Conservation (phyloP, 768 basidiomycete species). For the Ramaria sp. region DNA sequence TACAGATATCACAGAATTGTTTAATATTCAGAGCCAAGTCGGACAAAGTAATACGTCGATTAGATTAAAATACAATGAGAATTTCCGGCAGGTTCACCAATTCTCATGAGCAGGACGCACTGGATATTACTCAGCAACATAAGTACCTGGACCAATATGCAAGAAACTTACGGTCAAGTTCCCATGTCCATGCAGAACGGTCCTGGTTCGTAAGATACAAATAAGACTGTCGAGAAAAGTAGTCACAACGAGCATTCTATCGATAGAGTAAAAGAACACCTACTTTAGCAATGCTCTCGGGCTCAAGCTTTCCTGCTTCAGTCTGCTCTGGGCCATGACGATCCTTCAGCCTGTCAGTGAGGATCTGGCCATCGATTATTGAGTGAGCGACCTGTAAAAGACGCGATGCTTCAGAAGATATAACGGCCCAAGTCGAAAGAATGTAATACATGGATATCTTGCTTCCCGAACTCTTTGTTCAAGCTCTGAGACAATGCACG, state of each 20-base stretch:
- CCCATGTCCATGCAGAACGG: constrained; percentile 68
- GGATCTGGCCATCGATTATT: constrained; percentile 26
- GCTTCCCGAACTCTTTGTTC: constrained; percentile 62
- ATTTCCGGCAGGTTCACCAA: constrained; percentile 24
- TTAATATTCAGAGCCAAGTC: too few relatives aligned
- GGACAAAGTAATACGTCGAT: too few relatives aligned
- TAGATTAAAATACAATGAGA: too few relatives aligned
- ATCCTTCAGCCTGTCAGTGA: constrained; percentile 26
- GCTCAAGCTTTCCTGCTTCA: constrained; percentile 37
- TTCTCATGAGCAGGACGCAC: constrained; percentile 45
- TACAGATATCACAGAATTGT: too few relatives aligned
- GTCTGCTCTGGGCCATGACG: constrained; percentile 27
- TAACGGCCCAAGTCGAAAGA: neutral
- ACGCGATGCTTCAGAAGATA: neutral
- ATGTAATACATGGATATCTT: constrained; percentile 53
- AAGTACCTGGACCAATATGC: neutral
- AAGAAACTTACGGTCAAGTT: constrained; percentile 53
- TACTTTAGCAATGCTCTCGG: constrained; percentile 63
- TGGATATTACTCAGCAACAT: neutral
- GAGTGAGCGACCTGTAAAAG: constrained; percentile 39
- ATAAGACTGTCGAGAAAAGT: neutral
- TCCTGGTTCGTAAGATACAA: constrained; percentile 53
- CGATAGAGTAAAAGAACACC: constrained; percentile 13
- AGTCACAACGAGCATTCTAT: neutral
- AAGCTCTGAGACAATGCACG: constrained; percentile 60